A percentile compares a stretch with the other conserved stretches of the same genome.
Conservation (phyloP, 176 grass and related monocot species). For the Hordeum vulgare region MorexV3_pseudomolecules_assembly NC_058519.1:546027105-546027604, state of each 20-base stretch:
- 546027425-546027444: background rate
- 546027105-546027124: background rate
- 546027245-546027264: background rate
- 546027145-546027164: background rate
- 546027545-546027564: background rate
- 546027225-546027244: background rate
- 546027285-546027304: background rate
- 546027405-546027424: background rate
- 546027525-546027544: background rate
- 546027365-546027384: background rate
- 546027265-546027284: background rate
- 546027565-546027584: background rate
- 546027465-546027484: background rate
- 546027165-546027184: background rate
- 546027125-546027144: background rate
- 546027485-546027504: background rate
- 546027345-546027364: background rate
- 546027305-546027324: background rate
- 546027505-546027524: background rate
- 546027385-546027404: background rate
- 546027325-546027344: background rate
- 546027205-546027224: background rate
- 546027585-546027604: background rate
- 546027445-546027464: background rate
- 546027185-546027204: background rate